Base-by-base conservation (phyloP, 495 filamentous ascomycete species). In the Jackrogersella multiformis region DNA sequence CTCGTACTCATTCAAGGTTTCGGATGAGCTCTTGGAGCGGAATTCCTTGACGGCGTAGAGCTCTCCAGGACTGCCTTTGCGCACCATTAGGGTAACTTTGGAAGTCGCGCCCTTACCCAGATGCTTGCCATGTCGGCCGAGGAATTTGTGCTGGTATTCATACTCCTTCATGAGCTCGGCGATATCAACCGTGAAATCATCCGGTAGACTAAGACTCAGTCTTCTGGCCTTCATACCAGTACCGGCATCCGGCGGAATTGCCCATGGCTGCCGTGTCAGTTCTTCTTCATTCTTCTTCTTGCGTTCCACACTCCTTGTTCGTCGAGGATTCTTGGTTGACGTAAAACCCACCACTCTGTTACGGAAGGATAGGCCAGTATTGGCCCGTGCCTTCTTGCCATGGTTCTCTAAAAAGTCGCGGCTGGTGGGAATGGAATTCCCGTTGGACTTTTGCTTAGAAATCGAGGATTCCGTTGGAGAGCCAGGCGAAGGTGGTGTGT, bases 31-130 rank as follows among this genome's bases (percentile, higher is more conserved):
- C 67, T 86, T 90, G 41, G 80, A 74, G 2, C 90, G 87, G 68
- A 94, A 92, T 68, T 92, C 88, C 73, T 94, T 94, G 42, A 92
- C 89, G 2, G 91, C 91, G 62, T 87, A 90, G 4, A 90, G 64
- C 60, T 89, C 85, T 41, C 80, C 78, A 34, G 81, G 76, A 26
- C 60, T 74, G 20, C 81, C 81, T 46, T 86, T 84, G 44, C 84
- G 83, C 44, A 79, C 77, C 88, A 93, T 92, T 35, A 91, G 78
- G 42, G 83, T 89, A 13, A 94, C 90, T 30, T 87, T 86, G 36
- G 89, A 88, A 2, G 89, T 91, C 6, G 89, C 89, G 34, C 90
- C 90, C 72, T 87, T 88, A 32, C 90, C 91, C 18, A 92, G 78
- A 71, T 81, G 81, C 77, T 89, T 89, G 57, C 85, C 84, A 59